Conservation (phyloP, 805 yeast species). For the Teunomyces kruisii region DNA sequence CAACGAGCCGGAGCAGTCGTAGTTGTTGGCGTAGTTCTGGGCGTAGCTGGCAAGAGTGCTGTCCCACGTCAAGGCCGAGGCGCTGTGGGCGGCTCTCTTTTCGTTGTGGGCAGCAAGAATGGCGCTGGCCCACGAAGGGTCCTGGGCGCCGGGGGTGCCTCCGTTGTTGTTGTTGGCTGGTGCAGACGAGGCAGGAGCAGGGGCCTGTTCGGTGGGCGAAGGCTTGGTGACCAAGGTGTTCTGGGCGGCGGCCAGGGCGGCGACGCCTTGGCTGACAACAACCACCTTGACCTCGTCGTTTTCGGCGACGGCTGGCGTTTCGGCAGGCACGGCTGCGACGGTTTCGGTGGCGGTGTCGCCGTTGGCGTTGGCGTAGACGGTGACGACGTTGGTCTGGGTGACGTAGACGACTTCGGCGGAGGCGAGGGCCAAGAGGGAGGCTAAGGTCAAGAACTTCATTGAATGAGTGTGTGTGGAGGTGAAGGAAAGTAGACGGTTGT, state of each 20-base stretch:
- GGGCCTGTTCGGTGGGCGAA: constrained; percentile 4
- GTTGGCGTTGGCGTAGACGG: constrained; percentile 17
- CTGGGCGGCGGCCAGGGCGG: constrained; percentile 4
- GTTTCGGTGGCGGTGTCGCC: constrained; percentile 10
- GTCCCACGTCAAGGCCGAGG: constrained; percentile 56
- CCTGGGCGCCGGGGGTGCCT: constrained; percentile 17
- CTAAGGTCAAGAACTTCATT: constrained; percentile 23
- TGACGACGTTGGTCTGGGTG: constrained; percentile 26
- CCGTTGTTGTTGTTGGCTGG: constrained; percentile 15
- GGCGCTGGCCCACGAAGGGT: constrained; percentile 33
- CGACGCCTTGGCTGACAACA: constrained; percentile 1
- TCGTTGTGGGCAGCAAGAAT: constrained; percentile 63
- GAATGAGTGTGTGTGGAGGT: constrained; percentile 5
- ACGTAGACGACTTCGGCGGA: constrained; percentile 26
- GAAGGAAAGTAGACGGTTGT: constrained; percentile 1
- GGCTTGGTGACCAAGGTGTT: constrained; percentile 3
- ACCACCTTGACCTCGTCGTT: neutral
- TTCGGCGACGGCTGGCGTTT: neutral
- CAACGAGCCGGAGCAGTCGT: constrained; percentile 25
- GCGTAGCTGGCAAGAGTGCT: constrained; percentile 54
- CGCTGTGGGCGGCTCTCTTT: constrained; percentile 55
- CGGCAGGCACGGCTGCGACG: constrained; percentile 13
- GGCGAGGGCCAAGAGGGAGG: constrained; percentile 20
- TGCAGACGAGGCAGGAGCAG: constrained; percentile 9
- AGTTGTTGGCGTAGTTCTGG: constrained; percentile 33